Percentiles rank a stretch among this genome's conserved stretches.
These are phyloP conservation scores for Puccinia horiana DNA, from an alignment of 1,284 basidiomycete genomes.

Conservation along the genomic window DNA sequence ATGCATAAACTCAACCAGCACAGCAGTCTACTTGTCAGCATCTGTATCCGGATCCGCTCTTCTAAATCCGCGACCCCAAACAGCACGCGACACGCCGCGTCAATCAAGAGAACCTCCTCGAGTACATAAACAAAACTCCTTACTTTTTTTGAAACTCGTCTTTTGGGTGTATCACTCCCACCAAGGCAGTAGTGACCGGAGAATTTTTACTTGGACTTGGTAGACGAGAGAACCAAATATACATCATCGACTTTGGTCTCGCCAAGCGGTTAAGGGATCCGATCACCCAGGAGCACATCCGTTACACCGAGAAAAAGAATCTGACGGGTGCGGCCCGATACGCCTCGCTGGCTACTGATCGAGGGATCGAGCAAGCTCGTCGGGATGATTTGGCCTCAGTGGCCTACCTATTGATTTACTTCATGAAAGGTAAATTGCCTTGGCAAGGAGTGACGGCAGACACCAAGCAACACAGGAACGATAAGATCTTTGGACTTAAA, in stretches of 20 bases:
- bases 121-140: too few species aligned
- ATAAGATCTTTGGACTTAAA: background rate
- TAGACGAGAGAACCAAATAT: conserved; percentile 83
- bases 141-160: too few species aligned
- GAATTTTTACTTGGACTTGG: conserved; percentile 91
- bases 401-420: conserved; percentile 69
- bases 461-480: background rate
- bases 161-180: too few species aligned
- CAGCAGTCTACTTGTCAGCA: too few species aligned
- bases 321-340: conserved; percentile 97
- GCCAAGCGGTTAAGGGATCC: conserved; percentile 99
- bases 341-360: conserved; percentile 98
- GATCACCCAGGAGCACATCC: conserved; percentile 98
- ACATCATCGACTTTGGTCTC: conserved; percentile 98
- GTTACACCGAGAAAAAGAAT: conserved; percentile 99
- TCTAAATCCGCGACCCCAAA: too few species aligned
- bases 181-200: too few species aligned
- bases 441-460: conserved; percentile 19
- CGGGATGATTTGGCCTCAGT: conserved; percentile 94
- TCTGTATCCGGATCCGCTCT: too few species aligned
- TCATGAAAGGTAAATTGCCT: conserved; percentile 21
- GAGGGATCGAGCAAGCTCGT: conserved; percentile 94
- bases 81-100: too few species aligned
- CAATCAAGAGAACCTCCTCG: too few species aligned
- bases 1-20: too few species aligned